These are phyloP conservation scores for Austroboletus novae-zelandiae DNA, from an alignment of 1,284 basidiomycete genomes.

Conservation along the genomic window DNA sequence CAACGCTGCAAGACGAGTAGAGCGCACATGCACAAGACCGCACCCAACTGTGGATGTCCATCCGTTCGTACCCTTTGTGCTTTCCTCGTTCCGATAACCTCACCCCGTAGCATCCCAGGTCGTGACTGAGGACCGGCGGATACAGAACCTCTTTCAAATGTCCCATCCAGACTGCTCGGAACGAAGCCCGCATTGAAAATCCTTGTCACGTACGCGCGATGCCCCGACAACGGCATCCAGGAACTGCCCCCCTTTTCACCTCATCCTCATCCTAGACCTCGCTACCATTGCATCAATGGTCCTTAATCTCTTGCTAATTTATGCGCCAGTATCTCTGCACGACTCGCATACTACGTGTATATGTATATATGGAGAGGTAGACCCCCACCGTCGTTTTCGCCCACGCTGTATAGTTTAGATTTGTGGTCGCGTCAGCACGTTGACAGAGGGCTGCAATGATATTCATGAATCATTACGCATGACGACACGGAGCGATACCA, in stretches of 20 bases:
- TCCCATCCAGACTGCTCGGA: constrained; percentile 27
- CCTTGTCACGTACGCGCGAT: not conserved
- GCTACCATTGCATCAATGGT: constrained; percentile 8
- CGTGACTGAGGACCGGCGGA: constrained; percentile 32
- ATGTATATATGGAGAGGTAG: constrained; percentile 8
- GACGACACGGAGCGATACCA: not conserved
- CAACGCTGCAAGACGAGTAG: constrained; percentile 51
- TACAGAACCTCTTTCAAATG: constrained; percentile 33
- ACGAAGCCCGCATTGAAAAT: constrained; percentile 16
- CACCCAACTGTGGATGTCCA: constrained; percentile 48
- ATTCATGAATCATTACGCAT: constrained; percentile 1
- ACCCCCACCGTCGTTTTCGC: not conserved
- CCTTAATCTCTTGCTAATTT: constrained; percentile 16
- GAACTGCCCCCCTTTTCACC: not conserved
- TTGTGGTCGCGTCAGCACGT: constrained; percentile 20
- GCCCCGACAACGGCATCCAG: not conserved
- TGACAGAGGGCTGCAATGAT: constrained; percentile 18
- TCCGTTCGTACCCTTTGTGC: constrained; percentile 17
- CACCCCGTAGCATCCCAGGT: constrained; percentile 13
- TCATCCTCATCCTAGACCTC: constrained; percentile 11
- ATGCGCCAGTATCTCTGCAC: constrained; percentile 10
- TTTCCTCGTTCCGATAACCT: constrained; percentile 8
- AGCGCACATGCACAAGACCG: constrained; percentile 53
- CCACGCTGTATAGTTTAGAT: constrained; percentile 3
- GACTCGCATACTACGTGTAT: constrained; percentile 17